Percentiles rank a stretch among this genome's conserved stretches.
These are phyloP conservation scores for Penicillium brasilianum DNA, from an alignment of 2,329 filamentous ascomycete genomes.

Conservation along the genomic window DNA sequence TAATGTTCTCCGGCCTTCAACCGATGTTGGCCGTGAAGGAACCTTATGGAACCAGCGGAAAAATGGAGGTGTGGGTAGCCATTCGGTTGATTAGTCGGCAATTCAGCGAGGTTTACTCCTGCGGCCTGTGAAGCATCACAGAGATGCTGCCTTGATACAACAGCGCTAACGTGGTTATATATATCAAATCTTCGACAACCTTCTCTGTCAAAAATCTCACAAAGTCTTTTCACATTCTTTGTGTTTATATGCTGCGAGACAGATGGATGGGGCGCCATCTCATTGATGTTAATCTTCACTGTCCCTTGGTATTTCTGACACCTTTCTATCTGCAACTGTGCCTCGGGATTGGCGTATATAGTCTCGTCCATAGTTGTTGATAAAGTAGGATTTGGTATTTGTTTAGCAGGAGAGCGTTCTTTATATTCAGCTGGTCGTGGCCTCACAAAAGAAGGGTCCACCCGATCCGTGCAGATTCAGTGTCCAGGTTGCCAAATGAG, in stretches of 20 bases:
- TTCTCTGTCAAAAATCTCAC: conserved; percentile 29
- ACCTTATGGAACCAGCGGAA: neutral
- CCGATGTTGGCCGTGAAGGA: conserved; percentile 20
- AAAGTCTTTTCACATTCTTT: conserved; percentile 30
- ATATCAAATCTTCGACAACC: conserved; percentile 27
- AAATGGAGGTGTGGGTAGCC: neutral
- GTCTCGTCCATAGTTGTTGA: neutral
- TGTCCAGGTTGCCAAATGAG: neutral
- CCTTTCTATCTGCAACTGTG: conserved; percentile 26
- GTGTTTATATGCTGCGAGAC: conserved; percentile 13
- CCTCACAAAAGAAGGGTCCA: neutral
- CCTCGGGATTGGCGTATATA: conserved; percentile 17
- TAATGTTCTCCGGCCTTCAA: conserved; percentile 28
- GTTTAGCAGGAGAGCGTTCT: neutral
- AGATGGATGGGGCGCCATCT: conserved; percentile 23
- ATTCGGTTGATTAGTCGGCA: neutral
- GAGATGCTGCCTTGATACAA: conserved; percentile 23
- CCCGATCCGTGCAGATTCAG: neutral
- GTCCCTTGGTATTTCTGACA: conserved; percentile 34
- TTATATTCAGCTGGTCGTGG: neutral
- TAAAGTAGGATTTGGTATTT: neutral
- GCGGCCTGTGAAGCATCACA: conserved; percentile 11
- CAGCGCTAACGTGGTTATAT: conserved; percentile 28
- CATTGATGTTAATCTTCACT: conserved; percentile 31
- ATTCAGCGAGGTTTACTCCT: neutral